Percentiles rank a stretch among this genome's conserved stretches.
Evolutionary conservation across 2,329 filamentous ascomycete species (phyloP).

Genomic region (Pyrenophora teres): DNA sequence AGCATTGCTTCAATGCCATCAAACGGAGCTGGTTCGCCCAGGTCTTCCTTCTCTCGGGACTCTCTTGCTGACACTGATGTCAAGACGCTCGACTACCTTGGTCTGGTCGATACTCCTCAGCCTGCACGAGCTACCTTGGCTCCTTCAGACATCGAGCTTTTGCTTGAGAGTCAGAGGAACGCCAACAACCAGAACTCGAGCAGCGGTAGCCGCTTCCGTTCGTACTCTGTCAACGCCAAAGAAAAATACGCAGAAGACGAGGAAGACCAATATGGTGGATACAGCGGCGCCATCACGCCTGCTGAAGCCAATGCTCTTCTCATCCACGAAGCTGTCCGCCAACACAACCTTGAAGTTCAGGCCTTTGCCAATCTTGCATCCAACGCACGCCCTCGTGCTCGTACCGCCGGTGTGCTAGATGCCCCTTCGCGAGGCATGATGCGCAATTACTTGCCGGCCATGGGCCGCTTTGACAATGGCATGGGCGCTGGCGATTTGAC

Average conservation of each 20-base stretch:
- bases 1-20: constrained; percentile 87
- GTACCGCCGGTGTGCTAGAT: constrained; percentile 90
- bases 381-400: constrained; percentile 80
- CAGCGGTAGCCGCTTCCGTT: constrained; percentile 83
- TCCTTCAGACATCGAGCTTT: constrained; percentile 59
- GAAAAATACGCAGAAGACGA: constrained; percentile 94
- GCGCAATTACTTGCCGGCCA: constrained; percentile 73
- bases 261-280: constrained; percentile 70
- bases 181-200: constrained; percentile 66
- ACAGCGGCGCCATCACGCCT: constrained; percentile 65
- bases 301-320: constrained; percentile 64
- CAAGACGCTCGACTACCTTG: constrained; percentile 92
- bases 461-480: constrained; percentile 62
- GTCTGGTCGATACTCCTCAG: constrained; percentile 90
- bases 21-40: constrained; percentile 85
- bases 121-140: constrained; percentile 74
- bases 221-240: constrained; percentile 98
- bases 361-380: constrained; percentile 86
- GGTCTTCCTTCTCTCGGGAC: constrained; percentile 83
- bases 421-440: constrained; percentile 68
- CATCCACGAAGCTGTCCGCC: constrained; percentile 76
- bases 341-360: constrained; percentile 91
- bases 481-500: constrained; percentile 76
- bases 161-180: constrained; percentile 57
- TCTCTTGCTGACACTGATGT: constrained; percentile 86